These are phyloP conservation scores for Graphium sp. DNA, from an alignment of 2,329 filamentous ascomycete genomes.

Conservation along the genomic window DNA sequence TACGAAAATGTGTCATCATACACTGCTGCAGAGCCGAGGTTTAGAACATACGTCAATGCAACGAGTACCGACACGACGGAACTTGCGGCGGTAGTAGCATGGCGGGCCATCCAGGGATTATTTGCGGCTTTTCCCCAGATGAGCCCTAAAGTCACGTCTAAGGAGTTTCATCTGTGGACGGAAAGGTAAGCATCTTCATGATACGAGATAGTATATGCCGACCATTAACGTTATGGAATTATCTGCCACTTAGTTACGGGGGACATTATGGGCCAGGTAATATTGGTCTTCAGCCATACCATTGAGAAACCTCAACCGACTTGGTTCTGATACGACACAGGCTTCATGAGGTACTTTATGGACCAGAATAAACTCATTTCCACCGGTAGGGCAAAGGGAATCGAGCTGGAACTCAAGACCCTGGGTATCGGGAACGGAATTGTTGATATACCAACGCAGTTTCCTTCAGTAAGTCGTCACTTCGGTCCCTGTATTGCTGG, in stretches of 20 bases:
- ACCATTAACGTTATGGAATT: too few relatives aligned
- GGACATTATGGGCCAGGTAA: constrained; percentile 3
- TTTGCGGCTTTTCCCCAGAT: constrained; percentile 1
- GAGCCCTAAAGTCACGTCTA: background rate
- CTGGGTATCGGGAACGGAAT: constrained; percentile 2
- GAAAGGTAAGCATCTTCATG: constrained; percentile 2
- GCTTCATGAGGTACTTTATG: constrained; percentile 1
- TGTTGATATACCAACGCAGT: constrained; percentile 2
- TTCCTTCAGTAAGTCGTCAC: constrained; percentile 1
- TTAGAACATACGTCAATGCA: background rate
- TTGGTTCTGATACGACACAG: too few relatives aligned
- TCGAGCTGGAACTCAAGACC: constrained; percentile 26
- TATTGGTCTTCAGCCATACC: too few relatives aligned
- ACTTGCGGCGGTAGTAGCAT: constrained; percentile 1
- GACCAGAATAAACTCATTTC: constrained; percentile 39
- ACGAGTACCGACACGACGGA: background rate
- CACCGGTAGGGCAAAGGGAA: constrained; percentile 38
- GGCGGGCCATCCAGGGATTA: constrained; percentile 1
- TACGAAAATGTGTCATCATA: background rate
- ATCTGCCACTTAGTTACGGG: constrained; percentile 1
- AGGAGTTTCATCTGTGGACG: constrained; percentile 2
- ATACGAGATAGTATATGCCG: too few relatives aligned
- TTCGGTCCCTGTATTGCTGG: background rate
- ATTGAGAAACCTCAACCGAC: too few relatives aligned
- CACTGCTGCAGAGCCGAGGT: background rate